Conservation (phyloP, 305 asterid species). For the Fraxinus velutina region DNA sequence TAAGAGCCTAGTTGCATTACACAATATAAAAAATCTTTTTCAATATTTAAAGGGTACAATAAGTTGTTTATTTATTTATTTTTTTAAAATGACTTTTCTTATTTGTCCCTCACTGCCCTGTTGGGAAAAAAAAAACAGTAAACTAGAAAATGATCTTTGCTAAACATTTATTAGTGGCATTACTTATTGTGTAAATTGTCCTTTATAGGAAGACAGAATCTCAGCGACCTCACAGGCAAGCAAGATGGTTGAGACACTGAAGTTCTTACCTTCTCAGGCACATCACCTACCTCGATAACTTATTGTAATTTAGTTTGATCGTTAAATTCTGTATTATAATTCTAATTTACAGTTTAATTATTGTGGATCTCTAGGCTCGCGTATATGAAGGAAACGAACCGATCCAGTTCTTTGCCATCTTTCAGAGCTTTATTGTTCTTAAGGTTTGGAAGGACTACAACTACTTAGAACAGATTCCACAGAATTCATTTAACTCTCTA, state of each 20-base stretch:
- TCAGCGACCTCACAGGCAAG: slow-evolving; percentile 81
- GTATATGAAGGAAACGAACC: slow-evolving; percentile 73
- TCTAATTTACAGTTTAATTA: slow-evolving; percentile 21
- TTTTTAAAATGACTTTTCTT: neutral
- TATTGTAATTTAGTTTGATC: slow-evolving; percentile 17
- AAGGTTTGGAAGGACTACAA: slow-evolving; percentile 46
- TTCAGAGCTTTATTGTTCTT: slow-evolving; percentile 62
- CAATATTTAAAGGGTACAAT: neutral
- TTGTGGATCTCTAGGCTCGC: slow-evolving; percentile 47
- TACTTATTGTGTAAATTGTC: slow-evolving; percentile 27
- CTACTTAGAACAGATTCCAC: neutral
- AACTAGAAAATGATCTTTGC: neutral
- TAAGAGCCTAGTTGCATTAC: neutral
- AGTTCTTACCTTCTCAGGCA: slow-evolving; percentile 88
- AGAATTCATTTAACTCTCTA: neutral
- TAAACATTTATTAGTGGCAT: slow-evolving; percentile 16
- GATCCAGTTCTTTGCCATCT: slow-evolving; percentile 60
- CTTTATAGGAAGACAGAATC: slow-evolving; percentile 66
- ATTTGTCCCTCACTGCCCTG: neutral
- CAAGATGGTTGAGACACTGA: slow-evolving; percentile 85
- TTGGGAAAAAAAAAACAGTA: neutral
- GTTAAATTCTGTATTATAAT: slow-evolving; percentile 9
- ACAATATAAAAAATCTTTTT: neutral
- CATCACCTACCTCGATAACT: slow-evolving; percentile 23
- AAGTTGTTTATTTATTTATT: neutral